phyloP scores from a whole-genome alignment of 73 alveolate genomes.

The Tetrahymena thermophila region DNA sequence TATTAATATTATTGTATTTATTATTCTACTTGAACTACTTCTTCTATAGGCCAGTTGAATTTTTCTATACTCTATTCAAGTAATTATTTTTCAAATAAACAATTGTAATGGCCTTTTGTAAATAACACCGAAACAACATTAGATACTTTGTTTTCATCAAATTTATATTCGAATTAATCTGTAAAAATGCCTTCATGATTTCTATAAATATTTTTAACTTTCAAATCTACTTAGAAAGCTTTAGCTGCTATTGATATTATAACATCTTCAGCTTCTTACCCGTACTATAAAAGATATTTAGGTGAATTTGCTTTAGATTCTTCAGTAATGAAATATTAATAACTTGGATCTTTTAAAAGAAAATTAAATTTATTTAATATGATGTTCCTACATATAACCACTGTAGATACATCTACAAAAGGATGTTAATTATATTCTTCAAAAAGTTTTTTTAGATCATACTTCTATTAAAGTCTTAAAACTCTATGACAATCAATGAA shows the following conservation, averaged over 20 bases:
- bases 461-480: background rate
- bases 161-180: background rate
- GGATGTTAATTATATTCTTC: background rate
- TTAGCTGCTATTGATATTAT: background rate
- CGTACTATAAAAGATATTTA: background rate
- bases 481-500: background rate
- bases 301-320: background rate
- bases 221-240: background rate
- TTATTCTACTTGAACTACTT: background rate
- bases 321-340: background rate
- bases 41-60: background rate
- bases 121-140: background rate
- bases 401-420: background rate
- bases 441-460: background rate
- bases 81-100: background rate
- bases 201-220: background rate
- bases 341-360: background rate
- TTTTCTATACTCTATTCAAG: background rate
- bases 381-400: background rate
- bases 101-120: background rate
- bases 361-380: background rate
- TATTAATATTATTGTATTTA: too few species aligned
- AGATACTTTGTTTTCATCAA: background rate
- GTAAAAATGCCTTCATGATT: background rate
- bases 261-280: background rate